Percentiles rank a stretch among this genome's conserved stretches.
Conservation (phyloP, 139 green algal genomes). For the Ostreobium quekettii region DNA sequence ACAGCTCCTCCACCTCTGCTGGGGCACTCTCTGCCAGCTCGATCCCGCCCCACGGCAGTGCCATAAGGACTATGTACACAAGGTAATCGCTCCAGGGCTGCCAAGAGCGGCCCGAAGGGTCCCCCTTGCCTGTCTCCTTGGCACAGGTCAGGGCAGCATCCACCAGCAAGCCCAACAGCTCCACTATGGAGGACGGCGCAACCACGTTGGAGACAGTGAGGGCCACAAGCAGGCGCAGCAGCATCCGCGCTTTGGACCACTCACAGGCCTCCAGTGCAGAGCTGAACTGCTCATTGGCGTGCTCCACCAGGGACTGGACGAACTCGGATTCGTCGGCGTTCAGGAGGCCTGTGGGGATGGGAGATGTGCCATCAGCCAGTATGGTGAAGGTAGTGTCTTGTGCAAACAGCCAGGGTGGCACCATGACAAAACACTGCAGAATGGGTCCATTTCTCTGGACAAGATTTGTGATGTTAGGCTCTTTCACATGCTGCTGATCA, state of each 20-base stretch:
- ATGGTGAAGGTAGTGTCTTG: neutral
- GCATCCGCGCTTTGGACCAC: constrained; percentile 37
- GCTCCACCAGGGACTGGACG: constrained; percentile 27
- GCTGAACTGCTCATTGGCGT: constrained; percentile 16
- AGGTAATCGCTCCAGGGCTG: constrained; percentile 72
- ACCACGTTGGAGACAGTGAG: constrained; percentile 48
- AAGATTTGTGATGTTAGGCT: neutral
- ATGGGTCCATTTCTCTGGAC: neutral
- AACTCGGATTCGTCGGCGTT: constrained; percentile 37
- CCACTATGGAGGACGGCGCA: constrained; percentile 33
- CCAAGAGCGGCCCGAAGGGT: constrained; percentile 35
- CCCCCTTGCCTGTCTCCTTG: constrained; percentile 9
- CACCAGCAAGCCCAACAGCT: constrained; percentile 37
- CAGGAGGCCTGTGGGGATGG: constrained; percentile 31
- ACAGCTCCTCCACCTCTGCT: constrained; percentile 20
- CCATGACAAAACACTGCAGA: neutral
- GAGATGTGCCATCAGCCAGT: neutral
- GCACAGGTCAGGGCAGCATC: constrained; percentile 24
- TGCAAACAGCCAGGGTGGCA: neutral
- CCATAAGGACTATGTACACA: constrained; percentile 47
- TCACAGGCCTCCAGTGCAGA: constrained; percentile 21
- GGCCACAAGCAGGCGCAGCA: constrained; percentile 56
- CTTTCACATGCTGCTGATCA: neutral
- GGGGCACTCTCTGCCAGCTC: constrained; percentile 44
- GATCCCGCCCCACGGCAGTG: constrained; percentile 55